These are phyloP conservation scores for Coccinonectria pachysandricola DNA, from an alignment of 2,329 filamentous ascomycete genomes.

Conservation along the genomic window DNA sequence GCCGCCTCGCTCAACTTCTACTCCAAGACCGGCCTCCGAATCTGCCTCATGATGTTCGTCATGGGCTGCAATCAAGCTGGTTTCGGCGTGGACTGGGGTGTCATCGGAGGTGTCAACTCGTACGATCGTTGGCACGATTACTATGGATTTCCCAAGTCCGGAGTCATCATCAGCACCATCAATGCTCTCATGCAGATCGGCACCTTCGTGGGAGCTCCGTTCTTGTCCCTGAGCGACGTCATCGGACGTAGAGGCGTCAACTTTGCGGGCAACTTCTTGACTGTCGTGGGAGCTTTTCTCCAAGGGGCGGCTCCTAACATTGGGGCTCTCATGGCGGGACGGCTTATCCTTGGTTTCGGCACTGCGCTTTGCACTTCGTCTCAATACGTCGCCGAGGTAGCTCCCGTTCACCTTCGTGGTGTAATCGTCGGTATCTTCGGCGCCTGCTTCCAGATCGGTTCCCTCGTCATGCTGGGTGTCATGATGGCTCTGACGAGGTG, in stretches of 20 bases:
- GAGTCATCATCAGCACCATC: conserved; percentile 11
- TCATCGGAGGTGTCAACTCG: conserved; percentile 15
- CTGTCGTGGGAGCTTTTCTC: conserved; percentile 12
- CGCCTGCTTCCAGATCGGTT: conserved; percentile 15
- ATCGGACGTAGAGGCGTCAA: conserved; percentile 15
- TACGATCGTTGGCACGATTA: conserved; percentile 12
- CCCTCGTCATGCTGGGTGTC: conserved; percentile 11
- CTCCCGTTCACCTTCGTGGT: conserved; percentile 12
- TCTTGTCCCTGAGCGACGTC: conserved; percentile 11
- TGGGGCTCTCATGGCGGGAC: conserved; percentile 10
- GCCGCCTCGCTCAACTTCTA: conserved; percentile 7
- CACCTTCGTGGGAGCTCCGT: conserved; percentile 13
- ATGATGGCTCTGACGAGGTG: conserved; percentile 15
- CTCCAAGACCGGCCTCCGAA: conserved; percentile 12
- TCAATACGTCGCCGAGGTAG: conserved; percentile 15
- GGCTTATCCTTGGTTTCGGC: conserved; percentile 12
- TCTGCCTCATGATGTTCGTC: conserved; percentile 9
- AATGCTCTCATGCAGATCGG: conserved; percentile 16
- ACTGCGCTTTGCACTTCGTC: conserved; percentile 15
- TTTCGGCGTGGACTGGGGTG: conserved; percentile 16
- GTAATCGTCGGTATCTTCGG: conserved; percentile 13
- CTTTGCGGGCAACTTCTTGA: conserved; percentile 11
- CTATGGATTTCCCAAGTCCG: conserved; percentile 12
- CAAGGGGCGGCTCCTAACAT: conserved; percentile 12
- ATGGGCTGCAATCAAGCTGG: conserved; percentile 9